Evolutionary conservation across 2,329 filamentous ascomycete species (phyloP).

Genomic region (Pyrenochaeta sp.): DNA sequence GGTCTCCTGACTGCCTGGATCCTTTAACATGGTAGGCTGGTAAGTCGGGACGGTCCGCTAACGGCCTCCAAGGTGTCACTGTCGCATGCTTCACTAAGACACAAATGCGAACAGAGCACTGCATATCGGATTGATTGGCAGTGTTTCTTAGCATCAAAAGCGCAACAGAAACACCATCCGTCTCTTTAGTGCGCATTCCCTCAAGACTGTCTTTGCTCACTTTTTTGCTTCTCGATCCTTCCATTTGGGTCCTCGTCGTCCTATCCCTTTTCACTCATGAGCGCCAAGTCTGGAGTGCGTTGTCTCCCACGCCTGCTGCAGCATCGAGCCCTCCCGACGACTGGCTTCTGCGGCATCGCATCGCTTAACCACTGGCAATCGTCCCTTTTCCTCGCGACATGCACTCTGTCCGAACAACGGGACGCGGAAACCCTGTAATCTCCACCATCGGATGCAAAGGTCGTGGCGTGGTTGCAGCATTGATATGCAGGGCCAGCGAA

Average conservation of each 20-base stretch:
- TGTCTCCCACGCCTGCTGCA: slow-evolving; percentile 35
- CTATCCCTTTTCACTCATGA: slow-evolving; percentile 15
- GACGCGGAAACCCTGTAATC: slow-evolving; percentile 20
- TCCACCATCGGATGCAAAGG: slow-evolving; percentile 16
- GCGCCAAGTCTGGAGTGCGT: slow-evolving; percentile 43
- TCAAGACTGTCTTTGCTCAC: neutral
- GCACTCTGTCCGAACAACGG: slow-evolving; percentile 23
- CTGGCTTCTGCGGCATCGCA: slow-evolving; percentile 3
- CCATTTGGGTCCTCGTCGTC: slow-evolving; percentile 1
- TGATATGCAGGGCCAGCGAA: slow-evolving; percentile 40
- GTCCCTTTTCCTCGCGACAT: slow-evolving; percentile 27
- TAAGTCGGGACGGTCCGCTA: slow-evolving; percentile 30
- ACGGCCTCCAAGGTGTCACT: slow-evolving; percentile 12
- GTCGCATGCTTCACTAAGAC: neutral
- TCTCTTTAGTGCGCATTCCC: neutral
- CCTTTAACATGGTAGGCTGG: slow-evolving; percentile 1
- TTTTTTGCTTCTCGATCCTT: neutral
- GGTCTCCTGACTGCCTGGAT: slow-evolving; percentile 27
- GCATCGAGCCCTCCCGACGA: slow-evolving; percentile 12
- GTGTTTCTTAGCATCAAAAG: neutral
- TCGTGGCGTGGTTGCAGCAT: slow-evolving; percentile 36
- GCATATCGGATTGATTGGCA: neutral
- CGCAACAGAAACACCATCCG: neutral
- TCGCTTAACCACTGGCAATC: slow-evolving; percentile 24
- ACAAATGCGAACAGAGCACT: neutral